phyloP scores from a whole-genome alignment of 768 basidiomycete species.

The Russula abietina region DNA sequence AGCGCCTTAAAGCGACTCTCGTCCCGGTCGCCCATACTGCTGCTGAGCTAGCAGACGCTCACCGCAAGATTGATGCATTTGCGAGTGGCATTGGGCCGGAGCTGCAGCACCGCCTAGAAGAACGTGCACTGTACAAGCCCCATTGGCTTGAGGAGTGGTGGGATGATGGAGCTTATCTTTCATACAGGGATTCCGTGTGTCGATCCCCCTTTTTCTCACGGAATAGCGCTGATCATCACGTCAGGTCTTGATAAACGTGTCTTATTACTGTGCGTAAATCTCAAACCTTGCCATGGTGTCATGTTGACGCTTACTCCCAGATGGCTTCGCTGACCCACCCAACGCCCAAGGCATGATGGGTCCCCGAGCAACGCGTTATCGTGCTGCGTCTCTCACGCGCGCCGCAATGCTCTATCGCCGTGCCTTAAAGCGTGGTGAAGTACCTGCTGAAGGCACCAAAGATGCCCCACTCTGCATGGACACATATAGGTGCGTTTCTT shows the following conservation, averaged over 20 bases:
- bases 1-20: slow-evolving; percentile 62
- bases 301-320: slow-evolving; percentile 33
- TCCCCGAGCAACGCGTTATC: slow-evolving; percentile 38
- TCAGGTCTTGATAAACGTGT: slow-evolving; percentile 81
- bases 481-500: slow-evolving; percentile 56
- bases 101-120: slow-evolving; percentile 60
- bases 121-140: slow-evolving; percentile 44
- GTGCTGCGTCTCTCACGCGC: slow-evolving; percentile 68
- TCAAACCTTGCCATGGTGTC: neutral
- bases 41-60: slow-evolving; percentile 49
- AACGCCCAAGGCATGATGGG: slow-evolving; percentile 37
- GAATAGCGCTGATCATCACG: slow-evolving; percentile 1
- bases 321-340: slow-evolving; percentile 71
- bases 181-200: slow-evolving; percentile 78
- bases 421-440: slow-evolving; percentile 56
- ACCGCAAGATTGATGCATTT: slow-evolving; percentile 64
- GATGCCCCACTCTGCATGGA: slow-evolving; percentile 81
- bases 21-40: slow-evolving; percentile 64
- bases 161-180: slow-evolving; percentile 79
- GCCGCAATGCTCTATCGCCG: slow-evolving; percentile 71
- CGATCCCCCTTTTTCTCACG: neutral
- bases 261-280: slow-evolving; percentile 74
- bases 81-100: slow-evolving; percentile 37
- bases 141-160: slow-evolving; percentile 96
- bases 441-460: slow-evolving; percentile 59